These are phyloP conservation scores for Suillus americanus DNA, from an alignment of 768 basidiomycete species.

Conservation along the genomic window DNA sequence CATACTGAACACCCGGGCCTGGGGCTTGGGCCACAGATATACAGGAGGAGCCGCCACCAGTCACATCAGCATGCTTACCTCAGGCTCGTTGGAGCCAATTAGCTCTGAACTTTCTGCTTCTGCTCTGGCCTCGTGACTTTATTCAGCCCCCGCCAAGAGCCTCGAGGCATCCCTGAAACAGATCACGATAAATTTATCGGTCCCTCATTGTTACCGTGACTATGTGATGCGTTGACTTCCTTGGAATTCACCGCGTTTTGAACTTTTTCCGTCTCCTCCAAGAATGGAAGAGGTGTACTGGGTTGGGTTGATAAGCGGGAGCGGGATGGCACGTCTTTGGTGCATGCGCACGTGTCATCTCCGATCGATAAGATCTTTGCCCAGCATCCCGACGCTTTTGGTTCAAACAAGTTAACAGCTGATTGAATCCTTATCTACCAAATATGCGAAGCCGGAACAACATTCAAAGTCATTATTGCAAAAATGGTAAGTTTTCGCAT, in stretches of 20 bases:
- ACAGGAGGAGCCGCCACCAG: background rate
- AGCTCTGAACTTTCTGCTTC: conserved; percentile 1
- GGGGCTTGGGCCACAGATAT: background rate
- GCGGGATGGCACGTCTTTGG: background rate
- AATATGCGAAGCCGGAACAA: background rate
- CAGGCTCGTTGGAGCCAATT: conserved; percentile 11
- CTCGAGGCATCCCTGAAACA: background rate
- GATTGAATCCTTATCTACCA: background rate
- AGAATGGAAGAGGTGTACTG: background rate
- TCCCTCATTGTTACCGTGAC: background rate
- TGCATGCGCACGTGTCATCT: background rate
- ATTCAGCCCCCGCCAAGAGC: background rate
- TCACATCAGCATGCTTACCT: conserved; percentile 21
- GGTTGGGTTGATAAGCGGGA: background rate
- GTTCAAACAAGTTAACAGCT: background rate
- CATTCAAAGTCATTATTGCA: background rate
- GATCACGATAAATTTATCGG: background rate
- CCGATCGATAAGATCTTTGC: background rate
- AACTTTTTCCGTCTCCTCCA: background rate
- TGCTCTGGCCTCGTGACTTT: background rate
- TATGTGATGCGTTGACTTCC: background rate
- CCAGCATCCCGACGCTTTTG: background rate
- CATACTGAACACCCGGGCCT: background rate
- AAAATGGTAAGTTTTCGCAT: background rate
- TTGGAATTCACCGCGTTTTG: background rate